These are phyloP conservation scores for Dactylellina drechsleri DNA, from an alignment of 2,329 filamentous ascomycete genomes.

Conservation along the genomic window DNA sequence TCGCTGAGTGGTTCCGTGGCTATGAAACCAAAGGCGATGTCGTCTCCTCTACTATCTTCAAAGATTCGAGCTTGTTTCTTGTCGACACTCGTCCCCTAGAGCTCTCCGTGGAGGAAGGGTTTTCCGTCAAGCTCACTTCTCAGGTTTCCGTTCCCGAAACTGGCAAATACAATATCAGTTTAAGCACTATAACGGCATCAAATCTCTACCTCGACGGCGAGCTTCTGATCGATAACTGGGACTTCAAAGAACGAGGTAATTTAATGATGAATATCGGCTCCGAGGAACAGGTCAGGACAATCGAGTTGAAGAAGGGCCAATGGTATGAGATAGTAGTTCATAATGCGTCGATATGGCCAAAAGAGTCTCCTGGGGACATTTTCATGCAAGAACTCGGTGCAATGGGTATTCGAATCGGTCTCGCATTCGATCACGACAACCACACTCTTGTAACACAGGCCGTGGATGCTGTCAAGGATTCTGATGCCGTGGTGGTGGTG, in stretches of 20 bases:
- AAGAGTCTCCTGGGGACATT: constrained; percentile 44
- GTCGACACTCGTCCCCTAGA: constrained; percentile 28
- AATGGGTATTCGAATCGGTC: constrained; percentile 71
- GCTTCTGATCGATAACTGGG: constrained; percentile 53
- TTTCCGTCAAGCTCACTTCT: constrained; percentile 33
- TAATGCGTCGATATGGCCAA: constrained; percentile 45
- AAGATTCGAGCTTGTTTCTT: constrained; percentile 33
- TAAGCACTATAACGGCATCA: constrained; percentile 45
- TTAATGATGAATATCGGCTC: constrained; percentile 53
- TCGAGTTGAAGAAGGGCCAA: constrained; percentile 40
- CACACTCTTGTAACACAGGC: constrained; percentile 61
- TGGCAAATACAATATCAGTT: constrained; percentile 50
- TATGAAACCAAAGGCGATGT: constrained; percentile 31
- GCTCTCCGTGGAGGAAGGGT: constrained; percentile 17
- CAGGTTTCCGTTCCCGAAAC: constrained; percentile 41
- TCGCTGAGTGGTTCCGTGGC: constrained; percentile 48
- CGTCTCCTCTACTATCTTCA: constrained; percentile 33
- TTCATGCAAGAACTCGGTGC: constrained; percentile 63
- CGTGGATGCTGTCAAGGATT: constrained; percentile 69
- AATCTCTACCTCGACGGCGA: constrained; percentile 41
- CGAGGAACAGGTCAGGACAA: constrained; percentile 43
- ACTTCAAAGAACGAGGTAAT: constrained; percentile 49
- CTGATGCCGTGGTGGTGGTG: constrained; percentile 73
- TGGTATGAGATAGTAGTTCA: constrained; percentile 35
- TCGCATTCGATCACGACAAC: constrained; percentile 37